Evolutionary conservation across 1,284 basidiomycete species (phyloP).

Genomic region (Puccinia triticina): DNA sequence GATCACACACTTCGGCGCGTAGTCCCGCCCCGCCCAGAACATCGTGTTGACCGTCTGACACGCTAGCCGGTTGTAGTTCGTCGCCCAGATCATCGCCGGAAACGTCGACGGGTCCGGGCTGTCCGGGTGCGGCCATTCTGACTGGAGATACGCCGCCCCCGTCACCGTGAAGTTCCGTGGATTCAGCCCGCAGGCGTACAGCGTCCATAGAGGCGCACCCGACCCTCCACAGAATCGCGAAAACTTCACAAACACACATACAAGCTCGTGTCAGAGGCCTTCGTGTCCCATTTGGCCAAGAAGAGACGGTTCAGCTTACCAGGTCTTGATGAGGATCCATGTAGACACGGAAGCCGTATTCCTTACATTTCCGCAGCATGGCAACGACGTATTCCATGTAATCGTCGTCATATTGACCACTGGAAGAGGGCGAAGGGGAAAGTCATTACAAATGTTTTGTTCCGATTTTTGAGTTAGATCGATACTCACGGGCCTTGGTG

Average conservation of each 20-base stretch:
- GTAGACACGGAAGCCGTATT: conserved; percentile 87
- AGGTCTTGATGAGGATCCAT: conserved; percentile 97
- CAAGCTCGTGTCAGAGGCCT: background rate
- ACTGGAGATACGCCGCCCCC: conserved; percentile 81
- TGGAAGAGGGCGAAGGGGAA: conserved; percentile 59
- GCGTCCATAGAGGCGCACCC: conserved; percentile 92
- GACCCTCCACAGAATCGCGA: conserved; percentile 95
- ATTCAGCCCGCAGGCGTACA: conserved; percentile 87
- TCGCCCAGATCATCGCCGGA: conserved; percentile 90
- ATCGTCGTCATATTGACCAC: conserved; percentile 84
- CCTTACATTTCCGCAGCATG: conserved; percentile 84
- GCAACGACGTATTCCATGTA: conserved; percentile 90
- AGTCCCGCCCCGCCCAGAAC: conserved; percentile 88
- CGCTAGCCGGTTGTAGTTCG: conserved; percentile 87
- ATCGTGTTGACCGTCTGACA: conserved; percentile 89
- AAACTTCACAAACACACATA: conserved; percentile 70
- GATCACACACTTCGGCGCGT: conserved; percentile 86
- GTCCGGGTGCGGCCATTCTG: conserved; percentile 75
- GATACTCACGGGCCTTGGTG: conserved; percentile 84
- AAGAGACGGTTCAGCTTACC: conserved; percentile 65
- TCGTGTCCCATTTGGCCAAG: background rate
- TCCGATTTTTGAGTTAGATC: conserved; percentile 9
- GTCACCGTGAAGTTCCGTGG: conserved; percentile 82
- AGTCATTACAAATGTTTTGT: background rate
- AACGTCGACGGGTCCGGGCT: conserved; percentile 71